Percentiles rank a stretch among this genome's conserved stretches.
Conservation (phyloP, 2,329 filamentous ascomycete genomes). For the Aspergillus sp. region DNA sequence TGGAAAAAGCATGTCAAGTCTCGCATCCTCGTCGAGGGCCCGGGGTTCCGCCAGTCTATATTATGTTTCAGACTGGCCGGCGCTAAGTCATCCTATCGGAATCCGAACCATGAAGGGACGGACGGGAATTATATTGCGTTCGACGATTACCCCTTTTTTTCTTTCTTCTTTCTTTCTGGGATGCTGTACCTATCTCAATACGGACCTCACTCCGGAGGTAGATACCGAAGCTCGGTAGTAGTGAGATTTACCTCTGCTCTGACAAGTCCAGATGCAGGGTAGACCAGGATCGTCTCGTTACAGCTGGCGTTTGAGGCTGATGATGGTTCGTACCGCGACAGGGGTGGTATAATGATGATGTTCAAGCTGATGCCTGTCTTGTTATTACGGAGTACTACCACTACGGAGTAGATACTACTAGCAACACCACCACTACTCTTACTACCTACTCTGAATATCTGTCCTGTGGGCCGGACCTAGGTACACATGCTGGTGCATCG, state of each 20-base stretch:
- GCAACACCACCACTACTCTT: too few species aligned
- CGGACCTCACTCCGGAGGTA: background rate
- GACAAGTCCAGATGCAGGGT: background rate
- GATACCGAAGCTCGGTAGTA: background rate
- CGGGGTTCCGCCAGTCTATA: background rate
- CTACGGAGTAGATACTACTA: too few species aligned
- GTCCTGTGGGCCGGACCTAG: background rate
- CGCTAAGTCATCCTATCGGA: constrained; percentile 1
- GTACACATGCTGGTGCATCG: background rate
- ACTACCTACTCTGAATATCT: constrained; percentile 1
- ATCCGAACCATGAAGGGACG: background rate
- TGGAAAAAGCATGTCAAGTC: background rate
- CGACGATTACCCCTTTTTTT: background rate
- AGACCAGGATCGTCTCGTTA: background rate
- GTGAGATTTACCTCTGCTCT: background rate
- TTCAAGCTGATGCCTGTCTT: background rate
- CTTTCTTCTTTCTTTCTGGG: background rate
- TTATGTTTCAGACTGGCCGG: constrained; percentile 1
- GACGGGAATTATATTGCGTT: background rate
- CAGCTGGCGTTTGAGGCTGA: background rate
- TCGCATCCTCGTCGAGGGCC: background rate
- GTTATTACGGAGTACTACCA: too few species aligned
- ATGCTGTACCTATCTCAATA: background rate
- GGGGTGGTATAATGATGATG: background rate
- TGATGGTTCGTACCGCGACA: background rate